Evolutionary conservation across 768 basidiomycete species (phyloP).

Genomic region (Pleurotus platypus): DNA sequence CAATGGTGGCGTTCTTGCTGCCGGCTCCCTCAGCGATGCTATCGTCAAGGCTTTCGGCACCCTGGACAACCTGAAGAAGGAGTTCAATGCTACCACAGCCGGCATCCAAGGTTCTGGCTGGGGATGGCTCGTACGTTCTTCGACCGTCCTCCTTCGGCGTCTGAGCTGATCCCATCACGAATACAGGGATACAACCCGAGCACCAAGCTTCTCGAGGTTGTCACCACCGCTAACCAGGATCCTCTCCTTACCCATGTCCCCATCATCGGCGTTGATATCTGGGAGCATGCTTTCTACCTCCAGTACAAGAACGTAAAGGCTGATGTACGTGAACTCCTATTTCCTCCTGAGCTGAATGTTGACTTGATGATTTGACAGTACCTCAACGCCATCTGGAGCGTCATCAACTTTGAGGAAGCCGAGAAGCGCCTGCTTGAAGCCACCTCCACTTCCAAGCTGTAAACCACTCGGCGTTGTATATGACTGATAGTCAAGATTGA

Average conservation of each 20-base stretch:
- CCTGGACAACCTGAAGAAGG: constrained; percentile 67
- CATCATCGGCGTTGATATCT: constrained; percentile 90
- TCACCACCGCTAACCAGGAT: constrained; percentile 95
- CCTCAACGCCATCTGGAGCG: constrained; percentile 72
- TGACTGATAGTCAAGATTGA: too few species aligned
- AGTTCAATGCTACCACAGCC: constrained; percentile 83
- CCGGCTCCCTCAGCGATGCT: constrained; percentile 65
- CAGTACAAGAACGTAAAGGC: constrained; percentile 95
- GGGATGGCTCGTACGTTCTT: constrained; percentile 83
- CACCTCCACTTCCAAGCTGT: constrained; percentile 7
- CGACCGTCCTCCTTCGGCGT: neutral
- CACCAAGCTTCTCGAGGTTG: constrained; percentile 75
- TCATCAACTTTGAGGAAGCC: constrained; percentile 73
- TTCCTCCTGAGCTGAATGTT: neutral
- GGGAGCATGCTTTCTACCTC: constrained; percentile 96
- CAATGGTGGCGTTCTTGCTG: constrained; percentile 52
- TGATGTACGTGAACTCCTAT: constrained; percentile 56
- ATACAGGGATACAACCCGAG: constrained; percentile 64
- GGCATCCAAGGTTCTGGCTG: constrained; percentile 93
- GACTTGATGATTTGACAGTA: constrained; percentile 38
- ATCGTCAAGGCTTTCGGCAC: constrained; percentile 64
- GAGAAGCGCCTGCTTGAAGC: constrained; percentile 59
- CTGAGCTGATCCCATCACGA: constrained; percentile 2
- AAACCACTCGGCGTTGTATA: neutral
- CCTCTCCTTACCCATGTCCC: constrained; percentile 75